These are phyloP conservation scores for Hymenoscyphus occultus DNA, from an alignment of 2,329 filamentous ascomycete genomes.

Conservation along the genomic window DNA sequence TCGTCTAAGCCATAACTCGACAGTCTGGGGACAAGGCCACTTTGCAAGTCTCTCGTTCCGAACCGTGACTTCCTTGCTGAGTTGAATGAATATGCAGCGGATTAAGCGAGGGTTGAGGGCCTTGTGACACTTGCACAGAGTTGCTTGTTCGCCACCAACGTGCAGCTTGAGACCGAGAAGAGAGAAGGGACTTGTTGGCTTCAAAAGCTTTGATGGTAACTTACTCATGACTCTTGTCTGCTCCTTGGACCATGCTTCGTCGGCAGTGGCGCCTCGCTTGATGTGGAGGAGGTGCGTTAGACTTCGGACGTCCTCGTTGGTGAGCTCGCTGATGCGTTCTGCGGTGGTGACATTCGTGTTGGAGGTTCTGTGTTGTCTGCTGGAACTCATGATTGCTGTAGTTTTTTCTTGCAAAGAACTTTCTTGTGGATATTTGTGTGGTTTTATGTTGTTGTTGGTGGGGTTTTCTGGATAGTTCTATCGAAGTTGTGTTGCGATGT, in stretches of 20 bases:
- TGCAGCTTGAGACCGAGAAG: neutral
- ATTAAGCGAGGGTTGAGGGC: slow-evolving; percentile 44
- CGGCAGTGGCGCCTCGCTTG: neutral
- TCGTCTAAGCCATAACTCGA: slow-evolving; percentile 17
- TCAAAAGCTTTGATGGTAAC: slow-evolving; percentile 22
- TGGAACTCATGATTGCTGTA: neutral
- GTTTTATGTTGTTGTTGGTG: neutral
- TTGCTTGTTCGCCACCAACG: slow-evolving; percentile 15
- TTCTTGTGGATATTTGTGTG: neutral
- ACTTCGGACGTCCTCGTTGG: neutral
- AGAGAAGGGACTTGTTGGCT: slow-evolving; percentile 15
- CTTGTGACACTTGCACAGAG: slow-evolving; percentile 43
- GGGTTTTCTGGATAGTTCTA: neutral
- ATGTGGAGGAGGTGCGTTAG: slow-evolving; percentile 20
- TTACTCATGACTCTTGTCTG: slow-evolving; percentile 16
- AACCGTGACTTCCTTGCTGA: slow-evolving; percentile 43
- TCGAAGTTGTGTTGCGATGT: neutral
- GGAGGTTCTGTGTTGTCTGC: neutral
- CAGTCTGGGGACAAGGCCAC: slow-evolving; percentile 18
- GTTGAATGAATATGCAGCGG: slow-evolving; percentile 42
- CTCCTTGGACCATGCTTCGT: slow-evolving; percentile 16
- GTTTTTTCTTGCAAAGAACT: neutral
- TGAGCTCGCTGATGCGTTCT: slow-evolving; percentile 3
- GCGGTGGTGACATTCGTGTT: neutral
- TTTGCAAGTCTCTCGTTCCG: slow-evolving; percentile 32